Evolutionary conservation across 805 yeast species (phyloP).

Genomic region (Metschnikowia gruessii): DNA sequence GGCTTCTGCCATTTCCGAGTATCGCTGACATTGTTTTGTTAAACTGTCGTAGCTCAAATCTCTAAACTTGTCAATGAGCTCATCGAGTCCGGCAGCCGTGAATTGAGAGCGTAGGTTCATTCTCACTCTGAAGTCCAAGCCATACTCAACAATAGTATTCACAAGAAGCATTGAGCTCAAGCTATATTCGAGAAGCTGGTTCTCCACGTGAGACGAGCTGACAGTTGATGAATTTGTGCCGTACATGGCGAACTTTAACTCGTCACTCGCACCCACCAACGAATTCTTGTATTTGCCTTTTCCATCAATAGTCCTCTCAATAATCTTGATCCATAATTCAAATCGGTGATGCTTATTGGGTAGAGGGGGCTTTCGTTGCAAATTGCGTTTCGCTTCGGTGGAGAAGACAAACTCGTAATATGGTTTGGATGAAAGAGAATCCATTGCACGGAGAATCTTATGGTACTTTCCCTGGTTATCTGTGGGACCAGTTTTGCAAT

Average conservation of each 20-base stretch:
- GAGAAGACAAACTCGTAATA: slow-evolving; percentile 36
- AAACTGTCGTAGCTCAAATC: slow-evolving; percentile 55
- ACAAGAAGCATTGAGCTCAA: slow-evolving; percentile 67
- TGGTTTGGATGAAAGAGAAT: slow-evolving; percentile 38
- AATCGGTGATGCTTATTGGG: slow-evolving; percentile 47
- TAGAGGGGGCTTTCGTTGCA: slow-evolving; percentile 37
- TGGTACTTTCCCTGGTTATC: slow-evolving; percentile 47
- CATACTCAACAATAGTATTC: slow-evolving; percentile 56
- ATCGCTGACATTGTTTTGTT: slow-evolving; percentile 63
- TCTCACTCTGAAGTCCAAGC: slow-evolving; percentile 45
- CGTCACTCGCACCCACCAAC: slow-evolving; percentile 88
- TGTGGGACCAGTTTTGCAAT: slow-evolving; percentile 25
- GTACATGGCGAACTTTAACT: slow-evolving; percentile 43
- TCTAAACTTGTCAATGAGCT: slow-evolving; percentile 19
- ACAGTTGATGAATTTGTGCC: slow-evolving; percentile 35
- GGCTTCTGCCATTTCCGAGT: slow-evolving; percentile 51
- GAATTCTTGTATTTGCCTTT: slow-evolving; percentile 85
- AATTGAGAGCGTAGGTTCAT: slow-evolving; percentile 54
- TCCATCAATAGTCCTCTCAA: slow-evolving; percentile 71
- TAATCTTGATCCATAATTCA: slow-evolving; percentile 67
- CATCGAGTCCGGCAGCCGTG: slow-evolving; percentile 25
- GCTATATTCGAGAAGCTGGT: slow-evolving; percentile 66
- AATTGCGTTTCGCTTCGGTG: slow-evolving; percentile 23
- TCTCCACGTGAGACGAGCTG: slow-evolving; percentile 48
- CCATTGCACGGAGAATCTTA: slow-evolving; percentile 54